phyloP scores from a whole-genome alignment of 2,329 filamentous ascomycete genomes.

The Exutisphaerella laricina region DNA sequence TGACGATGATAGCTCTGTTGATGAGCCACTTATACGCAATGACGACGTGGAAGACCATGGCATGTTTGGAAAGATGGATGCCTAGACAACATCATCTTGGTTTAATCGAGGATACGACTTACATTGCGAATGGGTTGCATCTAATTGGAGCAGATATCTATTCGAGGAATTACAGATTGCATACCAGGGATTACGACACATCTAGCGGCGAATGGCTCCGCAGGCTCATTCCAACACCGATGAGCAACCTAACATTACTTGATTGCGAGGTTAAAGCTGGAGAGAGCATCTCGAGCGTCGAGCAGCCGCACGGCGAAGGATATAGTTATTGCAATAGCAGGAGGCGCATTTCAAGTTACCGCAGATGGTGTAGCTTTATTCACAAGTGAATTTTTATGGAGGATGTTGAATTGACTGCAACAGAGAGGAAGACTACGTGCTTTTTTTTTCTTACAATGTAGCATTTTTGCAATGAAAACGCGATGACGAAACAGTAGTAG shows the following conservation, averaged over 20 bases:
- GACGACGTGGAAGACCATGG: constrained; percentile 81
- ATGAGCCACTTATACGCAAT: constrained; percentile 49
- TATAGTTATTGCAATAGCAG: too few relatives aligned
- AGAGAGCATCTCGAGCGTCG: constrained; percentile 25
- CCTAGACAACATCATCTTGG: constrained; percentile 42
- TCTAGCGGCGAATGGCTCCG: constrained; percentile 18
- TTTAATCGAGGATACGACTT: neutral
- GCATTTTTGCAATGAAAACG: too few relatives aligned
- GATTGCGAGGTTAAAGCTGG: constrained; percentile 35
- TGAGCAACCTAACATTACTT: constrained; percentile 18
- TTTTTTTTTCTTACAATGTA: too few relatives aligned
- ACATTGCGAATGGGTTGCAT: constrained; percentile 3
- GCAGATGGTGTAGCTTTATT: too few relatives aligned
- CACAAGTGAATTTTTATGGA: too few relatives aligned
- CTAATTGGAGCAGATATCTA: constrained; percentile 8
- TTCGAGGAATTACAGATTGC: constrained; percentile 17
- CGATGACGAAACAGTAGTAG: too few relatives aligned
- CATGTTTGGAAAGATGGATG: constrained; percentile 95
- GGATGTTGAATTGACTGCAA: too few relatives aligned
- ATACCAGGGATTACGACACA: constrained; percentile 16
- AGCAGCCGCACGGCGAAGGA: constrained; percentile 18
- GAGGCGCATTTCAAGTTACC: too few relatives aligned
- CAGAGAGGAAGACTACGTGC: too few relatives aligned
- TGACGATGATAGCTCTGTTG: constrained; percentile 40
- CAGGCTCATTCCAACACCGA: constrained; percentile 21